A percentile compares a stretch with the other conserved stretches of the same genome.
phyloP scores from a whole-genome alignment of 352 stramenopile species.

The Pythium scleroteichum region DNA sequence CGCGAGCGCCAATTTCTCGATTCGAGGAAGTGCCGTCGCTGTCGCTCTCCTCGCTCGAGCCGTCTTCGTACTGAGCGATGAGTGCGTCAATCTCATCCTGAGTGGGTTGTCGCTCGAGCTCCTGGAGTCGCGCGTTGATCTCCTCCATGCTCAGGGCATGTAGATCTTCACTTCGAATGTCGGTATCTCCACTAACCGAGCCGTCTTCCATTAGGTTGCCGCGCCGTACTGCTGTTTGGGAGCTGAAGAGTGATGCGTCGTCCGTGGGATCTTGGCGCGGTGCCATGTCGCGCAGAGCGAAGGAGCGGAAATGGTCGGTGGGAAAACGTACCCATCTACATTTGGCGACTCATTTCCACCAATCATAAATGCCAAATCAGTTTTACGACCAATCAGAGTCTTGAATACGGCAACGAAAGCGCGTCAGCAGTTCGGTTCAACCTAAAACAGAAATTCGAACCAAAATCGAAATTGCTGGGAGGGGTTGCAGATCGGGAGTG shows the following conservation, averaged over 20 bases:
- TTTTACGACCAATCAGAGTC: no score
- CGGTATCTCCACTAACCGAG: background rate
- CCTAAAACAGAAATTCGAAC: background rate
- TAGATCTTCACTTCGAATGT: constrained; percentile 8
- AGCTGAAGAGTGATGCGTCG: constrained; percentile 44
- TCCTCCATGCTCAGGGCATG: constrained; percentile 44
- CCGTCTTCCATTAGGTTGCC: background rate
- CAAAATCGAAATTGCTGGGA: constrained; percentile 1
- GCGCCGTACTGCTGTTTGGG: constrained; percentile 10
- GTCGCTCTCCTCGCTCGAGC: constrained; percentile 18
- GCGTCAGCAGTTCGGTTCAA: constrained; percentile 18
- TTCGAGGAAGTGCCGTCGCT: constrained; percentile 9
- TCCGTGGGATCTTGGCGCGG: constrained; percentile 13
- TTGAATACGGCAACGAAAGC: background rate
- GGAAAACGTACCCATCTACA: no score
- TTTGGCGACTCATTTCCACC: constrained; percentile 2
- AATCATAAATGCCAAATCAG: constrained; percentile 5
- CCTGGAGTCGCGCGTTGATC: constrained; percentile 46
- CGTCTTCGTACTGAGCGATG: constrained; percentile 52
- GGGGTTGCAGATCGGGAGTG: background rate
- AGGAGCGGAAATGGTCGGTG: background rate
- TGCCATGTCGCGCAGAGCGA: background rate
- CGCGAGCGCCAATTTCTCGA: background rate
- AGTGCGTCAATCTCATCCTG: constrained; percentile 65
- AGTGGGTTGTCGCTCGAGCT: constrained; percentile 51